Conservation (phyloP, 2,329 filamentous ascomycete species). For the Teratosphaeria gauchensis region DNA sequence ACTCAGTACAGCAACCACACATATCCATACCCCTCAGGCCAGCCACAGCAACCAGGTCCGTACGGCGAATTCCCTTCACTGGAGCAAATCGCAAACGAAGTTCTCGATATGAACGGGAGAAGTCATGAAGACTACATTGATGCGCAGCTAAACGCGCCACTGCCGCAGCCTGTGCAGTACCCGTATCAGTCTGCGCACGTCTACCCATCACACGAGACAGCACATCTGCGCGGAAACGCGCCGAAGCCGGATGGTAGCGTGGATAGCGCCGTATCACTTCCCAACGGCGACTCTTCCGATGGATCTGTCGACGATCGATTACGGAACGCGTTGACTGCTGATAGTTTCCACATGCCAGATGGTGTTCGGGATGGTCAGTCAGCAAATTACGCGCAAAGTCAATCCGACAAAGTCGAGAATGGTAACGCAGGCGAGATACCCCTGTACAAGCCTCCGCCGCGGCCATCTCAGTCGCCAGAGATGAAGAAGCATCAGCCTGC, state of each 20-base stretch:
- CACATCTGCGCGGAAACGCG: constrained; percentile 5
- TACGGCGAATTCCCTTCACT: constrained; percentile 21
- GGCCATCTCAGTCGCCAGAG: constrained; percentile 21
- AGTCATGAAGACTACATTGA: constrained; percentile 12
- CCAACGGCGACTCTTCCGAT: constrained; percentile 10
- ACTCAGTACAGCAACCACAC: constrained; percentile 7
- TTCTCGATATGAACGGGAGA: constrained; percentile 25
- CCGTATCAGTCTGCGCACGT: constrained; percentile 8
- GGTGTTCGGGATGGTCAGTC: background rate
- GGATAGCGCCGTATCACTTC: constrained; percentile 21
- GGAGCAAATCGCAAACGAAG: constrained; percentile 28
- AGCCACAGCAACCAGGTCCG: constrained; percentile 13
- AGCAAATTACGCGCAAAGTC: background rate
- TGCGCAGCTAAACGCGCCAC: constrained; percentile 6
- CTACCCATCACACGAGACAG: constrained; percentile 11
- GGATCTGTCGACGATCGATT: constrained; percentile 4
- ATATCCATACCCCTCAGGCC: constrained; percentile 15
- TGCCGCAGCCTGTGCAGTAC: constrained; percentile 5
- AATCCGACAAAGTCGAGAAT: constrained; percentile 1
- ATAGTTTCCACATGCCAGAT: background rate
- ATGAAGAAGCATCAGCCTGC: constrained; percentile 13
- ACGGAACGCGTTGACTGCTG: constrained; percentile 2
- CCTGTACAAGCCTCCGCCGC: constrained; percentile 20
- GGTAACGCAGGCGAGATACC: constrained; percentile 10
- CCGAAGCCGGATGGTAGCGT: constrained; percentile 20